phyloP scores from a whole-genome alignment of 768 basidiomycete genomes.

The Glaciozyma antarctica region DNA sequence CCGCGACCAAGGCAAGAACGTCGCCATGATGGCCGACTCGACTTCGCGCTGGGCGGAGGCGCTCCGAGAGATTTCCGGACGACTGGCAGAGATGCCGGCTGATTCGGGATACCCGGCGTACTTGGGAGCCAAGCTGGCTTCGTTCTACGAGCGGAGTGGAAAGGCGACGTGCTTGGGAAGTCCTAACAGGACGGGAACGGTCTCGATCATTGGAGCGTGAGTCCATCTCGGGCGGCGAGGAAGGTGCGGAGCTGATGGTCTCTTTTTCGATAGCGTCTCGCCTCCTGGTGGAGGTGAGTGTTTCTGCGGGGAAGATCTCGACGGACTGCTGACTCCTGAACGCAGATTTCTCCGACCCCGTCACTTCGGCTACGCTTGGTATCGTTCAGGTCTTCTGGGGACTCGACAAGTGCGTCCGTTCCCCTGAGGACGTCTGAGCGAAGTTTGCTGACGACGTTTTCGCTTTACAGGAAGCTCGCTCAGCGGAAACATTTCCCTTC shows the following conservation, averaged over 20 bases:
- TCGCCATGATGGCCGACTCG: conserved; percentile 99
- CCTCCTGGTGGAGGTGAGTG: conserved; percentile 71
- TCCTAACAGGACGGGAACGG: conserved; percentile 77
- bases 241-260: conserved; percentile 1
- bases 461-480: conserved; percentile 59
- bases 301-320: not conserved
- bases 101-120: conserved; percentile 99
- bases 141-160: conserved; percentile 97
- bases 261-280: conserved; percentile 58
- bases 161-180: conserved; percentile 88
- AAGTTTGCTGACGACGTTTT: not conserved
- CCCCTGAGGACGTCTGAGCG: not conserved
- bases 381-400: conserved; percentile 99
- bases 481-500: conserved; percentile 99
- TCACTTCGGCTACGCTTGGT: conserved; percentile 91
- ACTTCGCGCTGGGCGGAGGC: conserved; percentile 99
- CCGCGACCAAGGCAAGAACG: conserved; percentile 95
- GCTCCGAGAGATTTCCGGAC: conserved; percentile 96
- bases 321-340: not conserved
- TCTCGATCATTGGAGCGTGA: conserved; percentile 97
- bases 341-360: conserved; percentile 90
- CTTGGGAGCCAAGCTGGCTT: conserved; percentile 84
- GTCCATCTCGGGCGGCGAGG: conserved; percentile 39
- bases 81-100: conserved; percentile 98
- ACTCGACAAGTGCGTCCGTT: conserved; percentile 59